phyloP scores from a whole-genome alignment of 768 basidiomycete species.

The Ramaria sp. region DNA sequence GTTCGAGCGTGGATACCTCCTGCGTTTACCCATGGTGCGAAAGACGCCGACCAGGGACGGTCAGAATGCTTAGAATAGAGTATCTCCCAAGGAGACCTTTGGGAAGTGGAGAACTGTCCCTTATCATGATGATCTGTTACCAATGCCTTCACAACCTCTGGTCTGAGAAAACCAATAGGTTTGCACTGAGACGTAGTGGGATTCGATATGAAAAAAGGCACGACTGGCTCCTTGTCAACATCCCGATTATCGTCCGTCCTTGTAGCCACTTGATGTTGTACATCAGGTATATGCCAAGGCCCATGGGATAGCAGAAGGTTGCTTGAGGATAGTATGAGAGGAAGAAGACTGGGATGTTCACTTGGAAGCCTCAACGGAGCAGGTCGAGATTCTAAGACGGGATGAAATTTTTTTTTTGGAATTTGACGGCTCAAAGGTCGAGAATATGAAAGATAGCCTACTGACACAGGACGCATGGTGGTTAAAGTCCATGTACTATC shows the following conservation, averaged over 20 bases:
- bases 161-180: not conserved
- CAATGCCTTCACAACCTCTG: not conserved
- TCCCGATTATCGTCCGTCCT: not conserved
- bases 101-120: not conserved
- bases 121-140: not conserved
- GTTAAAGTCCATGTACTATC: too few relatives aligned
- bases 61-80: not conserved
- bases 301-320: constrained; percentile 19
- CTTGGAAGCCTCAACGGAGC: not conserved
- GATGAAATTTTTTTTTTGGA: too few relatives aligned
- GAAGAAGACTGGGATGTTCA: constrained; percentile 11
- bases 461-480: too few relatives aligned
- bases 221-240: not conserved
- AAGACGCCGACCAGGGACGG: constrained; percentile 20
- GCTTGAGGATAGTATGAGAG: constrained; percentile 17
- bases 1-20: constrained; percentile 23
- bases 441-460: too few relatives aligned
- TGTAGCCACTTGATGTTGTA: not conserved
- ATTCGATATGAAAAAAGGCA: not conserved
- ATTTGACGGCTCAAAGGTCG: too few relatives aligned
- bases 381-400: too few relatives aligned
- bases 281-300: constrained; percentile 15
- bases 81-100: not conserved
- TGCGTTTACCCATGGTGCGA: constrained; percentile 26
- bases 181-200: not conserved